Base-by-base conservation (phyloP, 768 basidiomycete genomes). In the Collybia sordida region DNA sequence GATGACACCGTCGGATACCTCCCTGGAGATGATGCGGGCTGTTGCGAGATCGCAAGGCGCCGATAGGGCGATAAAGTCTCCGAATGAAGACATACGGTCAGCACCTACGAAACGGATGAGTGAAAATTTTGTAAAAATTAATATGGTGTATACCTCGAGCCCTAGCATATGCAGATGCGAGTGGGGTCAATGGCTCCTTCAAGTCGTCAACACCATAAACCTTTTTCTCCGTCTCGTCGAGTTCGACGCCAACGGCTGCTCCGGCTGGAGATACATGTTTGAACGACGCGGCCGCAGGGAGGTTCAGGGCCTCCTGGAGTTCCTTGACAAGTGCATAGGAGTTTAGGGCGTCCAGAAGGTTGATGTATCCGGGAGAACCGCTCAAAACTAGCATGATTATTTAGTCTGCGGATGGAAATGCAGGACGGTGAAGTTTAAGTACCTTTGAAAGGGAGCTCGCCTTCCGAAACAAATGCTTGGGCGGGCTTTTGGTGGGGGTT, bases 401-500 rank as follows among this genome's bases (percentile, higher is more conserved):
- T 50, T 22, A 35, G 37, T n/a, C 41, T 22, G 21, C 17, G 25
- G 31, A 54, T 8, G 7, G 34, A 27, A 2, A 44, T 15, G 31
- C 6, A 2, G 4, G 18, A 7, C 39, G 36, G 22, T 25, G 27
- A 19, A 7, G 25, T 45, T 9, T 0, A 53, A 66, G 11, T 51
- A 92, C 95, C 90, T 76, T 89, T 95, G 81, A 99, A 96, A 15
- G 97, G 97, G 37, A 99, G 77, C 59, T 85, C 82, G 18, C 94
- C 93, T 49, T 87, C 81, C 2, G 87, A 79, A 7, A 98, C 93
- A 61, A 86, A 98, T 0, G 97, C 95, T 67, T 98, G 94, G 0
- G 97, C 96, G 34, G 97, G 97, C 71, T 94, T 97, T 67, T 99
- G 97, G 63, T 99, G 97, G 3, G 97, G 97, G 69, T 99, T 99